phyloP scores from a whole-genome alignment of 2,329 filamentous ascomycete species.

The Fusarium cyanostomum region DNA sequence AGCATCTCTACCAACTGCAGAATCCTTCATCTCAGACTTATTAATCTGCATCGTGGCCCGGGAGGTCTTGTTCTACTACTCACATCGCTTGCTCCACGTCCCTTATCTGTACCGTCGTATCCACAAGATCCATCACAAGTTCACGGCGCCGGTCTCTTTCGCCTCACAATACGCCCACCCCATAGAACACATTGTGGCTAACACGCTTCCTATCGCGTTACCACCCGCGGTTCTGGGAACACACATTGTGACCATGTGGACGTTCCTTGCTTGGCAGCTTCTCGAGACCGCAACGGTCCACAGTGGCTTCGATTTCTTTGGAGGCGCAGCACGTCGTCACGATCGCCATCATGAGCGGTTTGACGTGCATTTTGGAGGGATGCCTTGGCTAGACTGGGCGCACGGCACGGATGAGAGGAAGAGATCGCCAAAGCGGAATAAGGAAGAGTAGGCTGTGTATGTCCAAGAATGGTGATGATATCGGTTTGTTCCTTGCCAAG shows the following conservation, averaged over 20 bases:
- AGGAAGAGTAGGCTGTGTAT: neutral
- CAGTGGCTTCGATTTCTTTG: slow-evolving; percentile 66
- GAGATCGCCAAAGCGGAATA: neutral
- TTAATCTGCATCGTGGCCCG: slow-evolving; percentile 53
- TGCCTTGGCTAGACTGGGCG: slow-evolving; percentile 64
- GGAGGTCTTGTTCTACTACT: slow-evolving; percentile 65
- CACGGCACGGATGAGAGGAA: slow-evolving; percentile 56
- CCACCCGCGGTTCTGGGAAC: slow-evolving; percentile 57
- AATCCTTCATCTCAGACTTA: slow-evolving; percentile 54
- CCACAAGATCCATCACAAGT: slow-evolving; percentile 66
- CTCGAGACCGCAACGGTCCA: slow-evolving; percentile 64
- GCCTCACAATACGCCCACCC: slow-evolving; percentile 67
- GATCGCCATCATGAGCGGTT: slow-evolving; percentile 68
- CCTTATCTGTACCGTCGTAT: slow-evolving; percentile 59
- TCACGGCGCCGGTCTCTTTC: slow-evolving; percentile 64
- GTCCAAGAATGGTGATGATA: neutral
- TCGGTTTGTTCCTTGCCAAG: neutral
- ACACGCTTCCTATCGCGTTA: slow-evolving; percentile 60
- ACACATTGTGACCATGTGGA: slow-evolving; percentile 64
- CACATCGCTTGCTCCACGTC: slow-evolving; percentile 62
- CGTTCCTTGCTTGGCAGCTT: slow-evolving; percentile 59
- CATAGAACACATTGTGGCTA: slow-evolving; percentile 64
- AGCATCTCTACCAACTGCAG: slow-evolving; percentile 47
- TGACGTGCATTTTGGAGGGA: slow-evolving; percentile 61
- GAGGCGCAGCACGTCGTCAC: slow-evolving; percentile 58